phyloP scores from a whole-genome alignment of 352 stramenopile genomes.

The Pythium biforme region DNA sequence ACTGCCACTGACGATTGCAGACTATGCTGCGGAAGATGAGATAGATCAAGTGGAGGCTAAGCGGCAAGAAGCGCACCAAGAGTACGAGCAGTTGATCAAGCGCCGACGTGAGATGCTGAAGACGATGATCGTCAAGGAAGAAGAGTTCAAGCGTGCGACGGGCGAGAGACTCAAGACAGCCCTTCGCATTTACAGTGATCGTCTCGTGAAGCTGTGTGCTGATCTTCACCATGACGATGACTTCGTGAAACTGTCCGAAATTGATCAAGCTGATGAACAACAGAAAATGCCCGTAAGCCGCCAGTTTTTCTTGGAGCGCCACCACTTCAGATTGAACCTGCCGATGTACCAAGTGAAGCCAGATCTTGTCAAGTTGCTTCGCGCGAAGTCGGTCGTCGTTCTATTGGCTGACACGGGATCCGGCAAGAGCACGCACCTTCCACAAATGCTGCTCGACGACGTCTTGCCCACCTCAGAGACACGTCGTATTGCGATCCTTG shows the following conservation, averaged over 20 bases:
- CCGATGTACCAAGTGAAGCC: slow-evolving; percentile 26
- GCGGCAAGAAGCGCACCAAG: not conserved
- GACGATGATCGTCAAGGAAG: slow-evolving; percentile 9
- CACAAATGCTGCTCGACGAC: slow-evolving; percentile 28
- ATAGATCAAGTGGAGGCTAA: slow-evolving; percentile 5
- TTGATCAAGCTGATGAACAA: not conserved
- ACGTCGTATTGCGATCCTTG: slow-evolving; percentile 22
- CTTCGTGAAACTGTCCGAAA: not conserved
- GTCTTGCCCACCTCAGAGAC: slow-evolving; percentile 11
- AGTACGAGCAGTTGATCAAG: not conserved
- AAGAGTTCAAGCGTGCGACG: slow-evolving; percentile 1
- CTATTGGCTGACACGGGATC: slow-evolving; percentile 31
- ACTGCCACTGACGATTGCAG: slow-evolving; percentile 20
- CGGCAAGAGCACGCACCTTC: slow-evolving; percentile 32
- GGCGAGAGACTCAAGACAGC: slow-evolving; percentile 1
- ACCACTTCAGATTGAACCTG: slow-evolving; percentile 18
- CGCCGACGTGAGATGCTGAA: not conserved
- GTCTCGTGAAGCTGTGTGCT: not conserved
- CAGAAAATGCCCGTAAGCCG: not conserved
- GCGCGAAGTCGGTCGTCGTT: slow-evolving; percentile 13
- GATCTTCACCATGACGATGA: not conserved
- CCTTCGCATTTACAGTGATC: slow-evolving; percentile 4
- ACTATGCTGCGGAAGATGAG: slow-evolving; percentile 17
- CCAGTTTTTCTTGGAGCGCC: slow-evolving; percentile 15
- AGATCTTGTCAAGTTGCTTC: slow-evolving; percentile 11